Evolutionary conservation across 2,329 filamentous ascomycete species (phyloP), one percentile per base, ranked within the genome.

Genomic region (Cryphonectria parasitica): DNA sequence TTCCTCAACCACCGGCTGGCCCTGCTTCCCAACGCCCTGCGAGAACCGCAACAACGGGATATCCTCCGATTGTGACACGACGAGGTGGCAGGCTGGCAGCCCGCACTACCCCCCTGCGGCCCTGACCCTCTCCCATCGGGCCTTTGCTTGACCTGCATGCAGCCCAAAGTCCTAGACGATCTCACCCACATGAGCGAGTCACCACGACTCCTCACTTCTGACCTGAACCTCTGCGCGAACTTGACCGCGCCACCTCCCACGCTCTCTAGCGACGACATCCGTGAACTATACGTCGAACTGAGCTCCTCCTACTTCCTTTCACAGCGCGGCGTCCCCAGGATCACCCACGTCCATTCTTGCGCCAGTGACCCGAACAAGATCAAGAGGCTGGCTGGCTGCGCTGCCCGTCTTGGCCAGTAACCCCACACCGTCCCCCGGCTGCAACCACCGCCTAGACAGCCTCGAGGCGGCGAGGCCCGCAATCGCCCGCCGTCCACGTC

Each of bases 401-500:
- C 34, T 39, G 34, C 58, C 58, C 34, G 34, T 34, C 58, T n/a
- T 56, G 31, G 49, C 60, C 28, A 43, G 68, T 71, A 71, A 71
- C 71, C 73, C 69, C 70, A 74, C 71, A 68, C 63, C 63, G 56
- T 69, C 62, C 61, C 69, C 69, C 45, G 69, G 68, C 70, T 64
- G 69, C 64, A 64, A 41, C 67, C 52, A 52, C 69, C 45, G 54
- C 70, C 67, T 67, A 34, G 36, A 36, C 74, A 74, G 69, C 74
- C 73, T 73, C 68, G 73, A 73, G 72, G 71, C 76, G 68, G 74
- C 74, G 72, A 73, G 67, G 73, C 74, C 74, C 70, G 73, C 70
- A 72, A 69, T 70, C 72, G 72, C 71, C 41, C 41, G 66, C 66
- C 34, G 15, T 73, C 68, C 52, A 72, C 73, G 62, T 75, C 75